Percentiles rank a stretch among this genome's conserved stretches.
Evolutionary conservation across 2,329 filamentous ascomycete species (phyloP).

Genomic region (Aureobasidium pullulans): DNA sequence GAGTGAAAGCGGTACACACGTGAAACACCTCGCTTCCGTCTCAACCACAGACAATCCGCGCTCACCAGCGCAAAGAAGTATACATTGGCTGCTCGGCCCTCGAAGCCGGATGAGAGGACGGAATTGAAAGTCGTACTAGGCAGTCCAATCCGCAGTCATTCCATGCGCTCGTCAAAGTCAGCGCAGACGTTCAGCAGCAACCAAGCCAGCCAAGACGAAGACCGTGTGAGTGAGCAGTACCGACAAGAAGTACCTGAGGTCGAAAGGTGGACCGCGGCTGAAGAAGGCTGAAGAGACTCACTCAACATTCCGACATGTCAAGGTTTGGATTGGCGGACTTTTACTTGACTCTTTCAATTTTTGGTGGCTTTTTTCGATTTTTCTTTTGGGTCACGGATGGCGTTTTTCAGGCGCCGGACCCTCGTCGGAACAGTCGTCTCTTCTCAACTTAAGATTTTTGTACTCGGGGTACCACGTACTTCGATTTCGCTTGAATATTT

Average conservation of each 20-base stretch:
- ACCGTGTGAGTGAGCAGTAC: neutral
- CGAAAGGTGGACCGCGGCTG: neutral
- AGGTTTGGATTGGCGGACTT: conserved; percentile 10
- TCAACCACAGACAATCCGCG: too few relatives aligned
- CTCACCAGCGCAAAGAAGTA: too few relatives aligned
- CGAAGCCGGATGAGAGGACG: too few relatives aligned
- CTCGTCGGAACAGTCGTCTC: neutral
- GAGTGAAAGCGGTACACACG: too few relatives aligned
- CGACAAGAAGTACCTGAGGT: neutral
- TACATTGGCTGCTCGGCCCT: too few relatives aligned
- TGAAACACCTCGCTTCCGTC: too few relatives aligned
- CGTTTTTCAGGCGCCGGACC: neutral
- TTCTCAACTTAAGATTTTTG: neutral
- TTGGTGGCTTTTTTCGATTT: neutral
- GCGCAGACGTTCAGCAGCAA: neutral
- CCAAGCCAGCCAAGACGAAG: neutral
- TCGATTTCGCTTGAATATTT: too few relatives aligned
- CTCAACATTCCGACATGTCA: neutral
- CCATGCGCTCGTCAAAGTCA: neutral
- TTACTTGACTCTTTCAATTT: neutral
- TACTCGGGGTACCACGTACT: neutral
- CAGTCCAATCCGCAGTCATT: too few relatives aligned
- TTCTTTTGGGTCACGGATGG: neutral
- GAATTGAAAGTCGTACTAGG: too few relatives aligned
- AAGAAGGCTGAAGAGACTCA: neutral